Base-by-base conservation (phyloP, 768 basidiomycete genomes). In the Russula griseocarnosa region DNA sequence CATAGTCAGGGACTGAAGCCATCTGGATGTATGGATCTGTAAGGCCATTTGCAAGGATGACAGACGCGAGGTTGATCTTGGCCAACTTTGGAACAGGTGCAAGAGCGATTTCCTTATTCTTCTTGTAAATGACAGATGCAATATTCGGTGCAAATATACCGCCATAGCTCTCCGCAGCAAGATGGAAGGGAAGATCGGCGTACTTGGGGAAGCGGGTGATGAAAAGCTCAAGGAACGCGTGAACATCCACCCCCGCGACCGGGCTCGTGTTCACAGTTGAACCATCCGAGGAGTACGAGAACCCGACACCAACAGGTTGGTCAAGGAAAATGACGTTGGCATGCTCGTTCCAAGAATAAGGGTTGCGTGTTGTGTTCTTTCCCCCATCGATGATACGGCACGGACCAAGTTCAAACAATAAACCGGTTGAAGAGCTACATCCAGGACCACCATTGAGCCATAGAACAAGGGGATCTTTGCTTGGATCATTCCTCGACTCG, bases 231-330 rank as follows among this genome's bases (percentile, higher is more conserved):
- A 91, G 78, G 80, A 92, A 92, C 5, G 87, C 86, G 72, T 90
- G 88, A 14, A 99, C 93, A 65, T 98, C 95, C 74, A 90, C 82
- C 22, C 91, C 96, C 3, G 93, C 93, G 24, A 86, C 86, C 5
- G 92, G 92, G 60, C 87, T 90, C 51, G 82, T 91, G 74, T 85
- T 82, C 55, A 98, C 89, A 1, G 79, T 81, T 2, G 84, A 85
- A 42, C 86, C 86, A 44, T 89, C 86, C 14, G 87, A 83, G 1
- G 85, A 82, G 72, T 95, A 98, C 0, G 92, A 94, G 76, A 82
- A 96, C 36, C 96, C 95, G 44, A 97, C 95, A 61, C 88, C 85
- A 69, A 95, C 83, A 22, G 95, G 95, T 71, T 93, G 81, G 70
- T 84, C 82, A 64, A 89, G 83, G 81, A 88, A 88, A 61, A 88